Percentiles rank a stretch among this genome's conserved stretches.
Conservation (phyloP, 768 basidiomycete species). For the Mycena capillaripes region DNA sequence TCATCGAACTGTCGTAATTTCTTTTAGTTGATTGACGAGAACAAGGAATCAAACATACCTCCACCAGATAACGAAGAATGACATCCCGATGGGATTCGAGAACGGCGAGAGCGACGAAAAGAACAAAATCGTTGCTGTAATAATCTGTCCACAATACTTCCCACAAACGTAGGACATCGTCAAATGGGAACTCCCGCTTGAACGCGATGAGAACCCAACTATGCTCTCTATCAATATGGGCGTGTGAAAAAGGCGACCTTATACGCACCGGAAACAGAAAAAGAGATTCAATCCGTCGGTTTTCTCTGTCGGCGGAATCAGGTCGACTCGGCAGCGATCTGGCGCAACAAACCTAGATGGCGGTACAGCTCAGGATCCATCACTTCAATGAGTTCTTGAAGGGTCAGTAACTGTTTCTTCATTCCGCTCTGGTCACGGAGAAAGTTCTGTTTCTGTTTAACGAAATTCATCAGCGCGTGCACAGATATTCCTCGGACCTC, state of each 20-base stretch:
- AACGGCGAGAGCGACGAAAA: constrained; percentile 94
- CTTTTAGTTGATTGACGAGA: constrained; percentile 17
- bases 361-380: constrained; percentile 98
- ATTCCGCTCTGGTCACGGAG: constrained; percentile 97
- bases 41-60: constrained; percentile 62
- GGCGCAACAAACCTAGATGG: constrained; percentile 75
- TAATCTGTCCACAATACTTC: constrained; percentile 95
- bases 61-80: constrained; percentile 93
- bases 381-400: constrained; percentile 91
- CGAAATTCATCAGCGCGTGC: constrained; percentile 17
- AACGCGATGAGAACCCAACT: constrained; percentile 95
- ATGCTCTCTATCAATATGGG: constrained; percentile 10
- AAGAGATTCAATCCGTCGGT: constrained; percentile 94
- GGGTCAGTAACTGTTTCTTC: constrained; percentile 91
- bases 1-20: constrained; percentile 76
- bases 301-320: constrained; percentile 66
- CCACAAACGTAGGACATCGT: constrained; percentile 92
- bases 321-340: background rate
- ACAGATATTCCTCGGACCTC: constrained; percentile 41
- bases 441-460: constrained; percentile 90
- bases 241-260: background rate
- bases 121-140: constrained; percentile 89
- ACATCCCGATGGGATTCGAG: constrained; percentile 96
- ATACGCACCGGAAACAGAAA: constrained; percentile 93
- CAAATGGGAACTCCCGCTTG: constrained; percentile 96